Percentiles rank a stretch among this genome's conserved stretches.
Conservation (phyloP, 768 basidiomycete species). For the Daedaleopsis sinensis region DNA sequence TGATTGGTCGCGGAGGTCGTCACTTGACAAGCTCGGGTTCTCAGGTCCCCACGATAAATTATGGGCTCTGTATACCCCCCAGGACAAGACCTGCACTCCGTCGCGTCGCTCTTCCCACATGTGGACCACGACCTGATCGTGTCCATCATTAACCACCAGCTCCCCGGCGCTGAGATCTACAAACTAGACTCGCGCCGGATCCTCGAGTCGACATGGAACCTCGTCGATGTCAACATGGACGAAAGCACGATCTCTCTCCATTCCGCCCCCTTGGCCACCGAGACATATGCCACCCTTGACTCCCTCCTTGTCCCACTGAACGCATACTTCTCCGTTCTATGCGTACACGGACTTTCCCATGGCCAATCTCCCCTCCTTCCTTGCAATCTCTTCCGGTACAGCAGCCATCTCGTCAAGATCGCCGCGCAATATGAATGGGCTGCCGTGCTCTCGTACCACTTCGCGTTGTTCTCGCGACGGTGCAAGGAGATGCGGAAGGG, state of each 20-base stretch:
- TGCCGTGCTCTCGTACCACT: constrained; percentile 31
- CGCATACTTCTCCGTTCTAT: constrained; percentile 33
- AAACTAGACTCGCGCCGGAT: constrained; percentile 36
- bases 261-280: constrained; percentile 24
- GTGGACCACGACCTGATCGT: constrained; percentile 28
- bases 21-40: constrained; percentile 6
- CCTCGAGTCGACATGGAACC: constrained; percentile 31
- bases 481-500: constrained; percentile 33
- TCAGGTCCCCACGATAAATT: constrained; percentile 6
- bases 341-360: constrained; percentile 26
- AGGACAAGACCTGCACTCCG: constrained; percentile 17
- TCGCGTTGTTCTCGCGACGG: constrained; percentile 30
- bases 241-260: constrained; percentile 27
- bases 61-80: constrained; percentile 22
- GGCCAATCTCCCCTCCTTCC: constrained; percentile 29
- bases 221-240: constrained; percentile 29
- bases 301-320: constrained; percentile 33
- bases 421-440: constrained; percentile 32
- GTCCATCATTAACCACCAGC: constrained; percentile 27
- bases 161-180: constrained; percentile 30
- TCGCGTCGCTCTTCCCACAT: constrained; percentile 28
- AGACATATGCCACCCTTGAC: constrained; percentile 32
- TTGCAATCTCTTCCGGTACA: constrained; percentile 33
- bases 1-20: constrained; percentile 2
- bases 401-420: constrained; percentile 34